Conservation (phyloP, 1,284 basidiomycete genomes). For the Pulveroboletus sp. region DNA sequence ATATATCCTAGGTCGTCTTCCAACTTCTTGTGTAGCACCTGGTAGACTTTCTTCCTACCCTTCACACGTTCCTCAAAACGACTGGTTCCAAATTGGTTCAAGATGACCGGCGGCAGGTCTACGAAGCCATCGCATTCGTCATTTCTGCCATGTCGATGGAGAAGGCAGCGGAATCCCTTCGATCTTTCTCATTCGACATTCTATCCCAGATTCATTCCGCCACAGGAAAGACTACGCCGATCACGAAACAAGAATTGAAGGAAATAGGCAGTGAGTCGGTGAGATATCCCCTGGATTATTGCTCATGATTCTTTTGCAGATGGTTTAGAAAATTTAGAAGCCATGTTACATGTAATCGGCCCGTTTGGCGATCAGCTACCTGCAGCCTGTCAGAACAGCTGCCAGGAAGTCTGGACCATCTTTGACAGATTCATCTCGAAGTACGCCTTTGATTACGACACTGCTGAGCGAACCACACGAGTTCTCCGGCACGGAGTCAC, state of each 20-base stretch:
- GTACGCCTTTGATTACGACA: constrained; percentile 77
- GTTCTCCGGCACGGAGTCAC: constrained; percentile 82
- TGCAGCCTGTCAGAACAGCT: constrained; percentile 75
- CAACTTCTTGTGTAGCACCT: constrained; percentile 64
- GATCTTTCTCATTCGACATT: constrained; percentile 81
- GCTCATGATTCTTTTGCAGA: constrained; percentile 45
- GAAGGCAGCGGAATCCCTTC: constrained; percentile 80
- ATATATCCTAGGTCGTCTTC: neutral
- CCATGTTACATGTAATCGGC: constrained; percentile 80
- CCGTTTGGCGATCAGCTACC: constrained; percentile 84
- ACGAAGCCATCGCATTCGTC: constrained; percentile 94
- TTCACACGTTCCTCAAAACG: constrained; percentile 85
- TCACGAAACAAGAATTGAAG: constrained; percentile 65
- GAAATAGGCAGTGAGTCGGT: constrained; percentile 59
- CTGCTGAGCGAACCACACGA: constrained; percentile 87
- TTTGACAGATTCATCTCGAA: constrained; percentile 81
- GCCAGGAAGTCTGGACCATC: constrained; percentile 80
- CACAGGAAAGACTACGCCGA: constrained; percentile 48
- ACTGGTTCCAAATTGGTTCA: constrained; percentile 79
- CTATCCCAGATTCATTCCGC: constrained; percentile 68
- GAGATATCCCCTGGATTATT: neutral
- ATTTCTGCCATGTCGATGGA: constrained; percentile 91
- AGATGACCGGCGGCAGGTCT: constrained; percentile 89
- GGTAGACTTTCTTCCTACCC: constrained; percentile 86
- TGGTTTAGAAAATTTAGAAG: constrained; percentile 86